These are phyloP conservation scores for Agapanthus africanus DNA, from an alignment of 106 monocot species.

Conservation along the genomic window DNA sequence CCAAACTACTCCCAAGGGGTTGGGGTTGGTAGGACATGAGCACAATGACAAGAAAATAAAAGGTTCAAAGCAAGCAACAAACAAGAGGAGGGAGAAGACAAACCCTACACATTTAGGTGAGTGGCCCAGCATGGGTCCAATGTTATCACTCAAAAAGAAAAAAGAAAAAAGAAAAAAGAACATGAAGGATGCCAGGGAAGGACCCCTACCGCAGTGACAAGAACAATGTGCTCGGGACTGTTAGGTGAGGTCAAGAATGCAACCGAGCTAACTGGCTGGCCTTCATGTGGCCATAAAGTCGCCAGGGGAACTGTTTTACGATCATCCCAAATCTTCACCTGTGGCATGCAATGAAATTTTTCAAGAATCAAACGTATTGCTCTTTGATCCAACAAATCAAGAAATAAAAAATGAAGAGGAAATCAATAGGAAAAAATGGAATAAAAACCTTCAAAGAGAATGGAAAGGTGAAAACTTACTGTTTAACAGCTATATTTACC, in stretches of 20 bases:
- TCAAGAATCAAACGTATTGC: background rate
- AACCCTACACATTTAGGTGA: too few species aligned
- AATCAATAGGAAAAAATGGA: background rate
- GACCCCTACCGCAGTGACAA: constrained; percentile 68
- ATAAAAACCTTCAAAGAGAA: background rate
- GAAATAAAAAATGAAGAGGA: background rate
- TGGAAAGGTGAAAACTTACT: background rate
- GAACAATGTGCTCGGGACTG: constrained; percentile 83
- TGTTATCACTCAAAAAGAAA: too few species aligned
- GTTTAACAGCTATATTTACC: background rate
- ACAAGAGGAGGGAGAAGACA: too few species aligned
- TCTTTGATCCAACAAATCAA: background rate
- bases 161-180: too few species aligned
- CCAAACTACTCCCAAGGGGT: background rate
- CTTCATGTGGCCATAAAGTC: constrained; percentile 78
- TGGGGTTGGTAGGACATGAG: too few species aligned
- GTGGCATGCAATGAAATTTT: constrained; percentile 17
- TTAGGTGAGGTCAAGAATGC: constrained; percentile 80
- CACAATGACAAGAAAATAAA: background rate
- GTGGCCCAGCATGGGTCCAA: too few species aligned
- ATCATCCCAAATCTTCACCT: constrained; percentile 99
- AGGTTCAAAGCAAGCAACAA: background rate
- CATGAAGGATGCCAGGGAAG: background rate
- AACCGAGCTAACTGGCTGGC: constrained; percentile 80
- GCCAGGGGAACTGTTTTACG: constrained; percentile 52